Base-by-base conservation (phyloP, 306 rosid species). In the Adenanthera pavonina region DNA sequence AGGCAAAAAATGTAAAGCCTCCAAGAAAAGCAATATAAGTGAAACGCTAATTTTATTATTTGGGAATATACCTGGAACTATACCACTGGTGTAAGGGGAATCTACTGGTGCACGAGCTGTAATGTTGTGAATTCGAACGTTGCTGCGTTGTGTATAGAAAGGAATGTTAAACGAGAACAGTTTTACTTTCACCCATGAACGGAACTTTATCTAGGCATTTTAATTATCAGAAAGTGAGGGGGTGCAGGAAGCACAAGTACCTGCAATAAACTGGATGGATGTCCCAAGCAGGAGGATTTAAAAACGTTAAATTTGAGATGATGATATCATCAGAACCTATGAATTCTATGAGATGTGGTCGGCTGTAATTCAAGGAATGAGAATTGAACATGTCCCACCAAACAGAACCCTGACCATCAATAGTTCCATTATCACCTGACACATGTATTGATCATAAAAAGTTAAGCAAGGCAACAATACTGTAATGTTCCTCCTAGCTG, bases 181-280 rank as follows among this genome's bases (percentile, higher is more conserved):
- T 62, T 62, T 12, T 13, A 46, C 30, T 25, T 25, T 25, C 30
- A 46, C 12, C 11, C 51, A 46, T 46, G 10, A 46, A 60, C 14
- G 16, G 15, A 60, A 30, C 36, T 59, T 56, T 20, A 56, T 56
- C n/a, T 0, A 2, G 5, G 2, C 41, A 38, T 38, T 38, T 38
- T 38, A 38, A 38, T 2, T 38, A 38, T 38, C 41, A 38, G 41
- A 38, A 3, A 38, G 5, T 44, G 48, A 44, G 48, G 3, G 17
- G 17, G 2, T 49, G 53, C 53, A 49, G 12, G 56, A 51, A 8
- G 56, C 1, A 14, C 43, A 33, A 48, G 81, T 75, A 90, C 97
- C 94, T 87, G 92, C 97, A 92, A 82, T 92, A 92, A 48, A 88
- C 87, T 5, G 94, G 91, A 87, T 92, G 97, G 69, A 92, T 85